Percentiles rank a stretch among this genome's conserved stretches.
Conservation (phyloP, 768 basidiomycete species). For the Mycena filopes region DNA sequence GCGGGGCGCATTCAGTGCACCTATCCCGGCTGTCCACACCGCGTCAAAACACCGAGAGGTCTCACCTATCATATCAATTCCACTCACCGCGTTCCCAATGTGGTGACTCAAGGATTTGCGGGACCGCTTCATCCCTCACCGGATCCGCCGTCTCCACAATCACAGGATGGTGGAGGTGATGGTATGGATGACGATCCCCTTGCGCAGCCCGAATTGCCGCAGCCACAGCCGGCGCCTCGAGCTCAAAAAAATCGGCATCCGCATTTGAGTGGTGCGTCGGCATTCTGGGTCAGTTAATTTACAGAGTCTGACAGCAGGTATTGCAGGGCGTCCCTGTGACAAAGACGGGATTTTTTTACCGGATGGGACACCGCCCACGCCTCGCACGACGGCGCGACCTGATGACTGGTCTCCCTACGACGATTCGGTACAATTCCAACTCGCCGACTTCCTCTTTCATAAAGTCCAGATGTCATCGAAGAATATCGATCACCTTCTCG, state of each 20-base stretch:
- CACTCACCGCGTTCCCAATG: not conserved
- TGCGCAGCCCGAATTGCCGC: not conserved
- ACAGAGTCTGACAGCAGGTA: not conserved
- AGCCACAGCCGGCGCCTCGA: not conserved
- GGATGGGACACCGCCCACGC: not conserved
- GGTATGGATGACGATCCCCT: not conserved
- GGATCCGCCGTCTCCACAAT: not conserved
- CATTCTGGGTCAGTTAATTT: not conserved
- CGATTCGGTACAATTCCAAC: slow-evolving; percentile 16
- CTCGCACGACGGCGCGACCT: not conserved
- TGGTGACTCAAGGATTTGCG: not conserved
- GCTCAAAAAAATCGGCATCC: not conserved
- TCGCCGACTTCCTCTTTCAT: slow-evolving; percentile 32
- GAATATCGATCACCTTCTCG: slow-evolving; percentile 39
- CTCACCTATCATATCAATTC: slow-evolving; percentile 9
- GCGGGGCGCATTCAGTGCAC: not conserved
- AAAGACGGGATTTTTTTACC: not conserved
- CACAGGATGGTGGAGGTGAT: not conserved
- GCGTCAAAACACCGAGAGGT: not conserved
- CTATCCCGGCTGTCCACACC: slow-evolving; percentile 1
- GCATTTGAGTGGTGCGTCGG: not conserved
- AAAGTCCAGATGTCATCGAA: slow-evolving; percentile 35
- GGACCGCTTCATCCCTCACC: not conserved
- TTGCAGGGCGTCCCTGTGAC: not conserved
- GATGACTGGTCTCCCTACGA: slow-evolving; percentile 24